phyloP scores from a whole-genome alignment of 306 rosid species.

The Rosa persica region DNA sequence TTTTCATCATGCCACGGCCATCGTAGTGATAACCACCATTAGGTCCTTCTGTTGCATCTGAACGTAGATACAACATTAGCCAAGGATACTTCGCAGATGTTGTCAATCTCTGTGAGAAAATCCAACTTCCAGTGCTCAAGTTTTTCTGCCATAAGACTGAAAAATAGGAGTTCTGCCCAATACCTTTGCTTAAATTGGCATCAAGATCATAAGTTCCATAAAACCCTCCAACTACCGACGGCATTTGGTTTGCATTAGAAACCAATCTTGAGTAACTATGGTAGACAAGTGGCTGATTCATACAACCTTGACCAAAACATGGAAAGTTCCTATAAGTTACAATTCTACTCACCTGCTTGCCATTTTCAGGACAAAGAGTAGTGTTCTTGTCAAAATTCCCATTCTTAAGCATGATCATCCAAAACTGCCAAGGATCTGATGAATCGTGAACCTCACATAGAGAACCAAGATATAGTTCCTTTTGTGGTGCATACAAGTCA shows the following conservation, averaged over 20 bases:
- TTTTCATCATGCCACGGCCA: constrained; percentile 49
- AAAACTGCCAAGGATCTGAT: constrained; percentile 48
- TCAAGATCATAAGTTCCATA: constrained; percentile 62
- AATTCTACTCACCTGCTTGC: constrained; percentile 34
- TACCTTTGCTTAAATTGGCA: constrained; percentile 37
- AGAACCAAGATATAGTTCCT: constrained; percentile 52
- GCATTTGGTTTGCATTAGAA: constrained; percentile 8
- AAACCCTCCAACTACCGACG: constrained; percentile 40
- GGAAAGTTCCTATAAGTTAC: constrained; percentile 43
- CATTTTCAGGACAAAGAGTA: constrained; percentile 55
- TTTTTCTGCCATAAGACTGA: constrained; percentile 53
- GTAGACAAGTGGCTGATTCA: constrained; percentile 60
- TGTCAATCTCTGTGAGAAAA: constrained; percentile 39
- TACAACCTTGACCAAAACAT: constrained; percentile 58
- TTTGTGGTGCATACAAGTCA: constrained; percentile 44
- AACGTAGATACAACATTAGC: constrained; percentile 58
- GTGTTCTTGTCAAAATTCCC: constrained; percentile 57
- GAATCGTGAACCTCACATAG: constrained; percentile 37
- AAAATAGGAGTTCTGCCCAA: constrained; percentile 41
- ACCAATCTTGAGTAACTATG: constrained; percentile 42
- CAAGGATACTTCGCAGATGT: constrained; percentile 55
- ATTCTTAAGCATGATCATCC: constrained; percentile 66
- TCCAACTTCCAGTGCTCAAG: constrained; percentile 51
- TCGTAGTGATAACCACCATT: constrained; percentile 56
- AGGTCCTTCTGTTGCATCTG: constrained; percentile 50